Base-by-base conservation (phyloP, 2,329 filamentous ascomycete species). In the Trichoderma afroharzianum region DNA sequence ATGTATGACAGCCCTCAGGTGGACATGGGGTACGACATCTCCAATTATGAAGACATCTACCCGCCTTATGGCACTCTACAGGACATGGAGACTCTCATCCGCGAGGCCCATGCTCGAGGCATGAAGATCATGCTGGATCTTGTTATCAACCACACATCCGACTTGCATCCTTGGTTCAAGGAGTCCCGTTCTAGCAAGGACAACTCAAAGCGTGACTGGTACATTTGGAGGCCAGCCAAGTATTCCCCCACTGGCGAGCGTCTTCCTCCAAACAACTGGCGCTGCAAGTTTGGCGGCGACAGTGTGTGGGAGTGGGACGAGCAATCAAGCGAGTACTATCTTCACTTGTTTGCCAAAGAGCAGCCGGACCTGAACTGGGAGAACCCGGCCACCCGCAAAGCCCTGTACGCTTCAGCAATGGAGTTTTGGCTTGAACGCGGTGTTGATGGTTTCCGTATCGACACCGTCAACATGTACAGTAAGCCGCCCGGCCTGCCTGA, bases 331-430 rank as follows among this genome's bases (percentile, higher is more conserved):
- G 91, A 95, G 80, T 95, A 93, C 79, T 95, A 93, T 76, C 87
- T 95, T 0, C 90, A 92, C 73, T 85, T 96, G 12, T 97, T 93
- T 79, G 89, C 91, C 7, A 87, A 87, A 6, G 89, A 93, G 74
- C 93, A 95, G 78, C 93, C 93, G 0, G 93, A 96, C 76, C 85
- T 96, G n/a, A 96, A 96, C 81, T 96, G 93, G 92, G 92, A 95
- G 77, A 92, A 91, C 71, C 84, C 85, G 0, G 88, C 87, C 11
- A 88, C 92, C 0, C 87, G 92, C 18, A 82, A 88, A 59, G 93
- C 92, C 2, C 89, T 95, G 7, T 92, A 94, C 78, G 85, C 91
- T 39, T 86, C 88, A 18, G 86, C 91, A 6, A 92, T 95, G 87
- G 86, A 88, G 33, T 96, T 95, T 79, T 96, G 93, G 93, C 86